Base-by-base conservation (phyloP, 345 rosid genomes). In the Eucalyptus regnans region DNA sequence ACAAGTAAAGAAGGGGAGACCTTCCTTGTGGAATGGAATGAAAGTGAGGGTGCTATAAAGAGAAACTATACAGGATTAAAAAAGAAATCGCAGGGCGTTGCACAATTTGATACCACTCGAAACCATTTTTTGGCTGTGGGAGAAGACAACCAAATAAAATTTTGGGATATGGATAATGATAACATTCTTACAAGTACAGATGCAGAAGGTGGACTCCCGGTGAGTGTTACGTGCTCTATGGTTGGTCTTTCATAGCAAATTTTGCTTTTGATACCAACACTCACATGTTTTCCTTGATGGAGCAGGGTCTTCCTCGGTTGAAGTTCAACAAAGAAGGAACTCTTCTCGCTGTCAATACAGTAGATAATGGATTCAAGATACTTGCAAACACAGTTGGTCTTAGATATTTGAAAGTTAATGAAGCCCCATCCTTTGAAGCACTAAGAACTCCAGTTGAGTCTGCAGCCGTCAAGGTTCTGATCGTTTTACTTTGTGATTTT, bases 71-170 rank as follows among this genome's bases (percentile, higher is more conserved):
- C 44, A 86, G 99, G 98, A 71, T 93, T 96, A 86, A 91, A 94
- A 88, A 96, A 96, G 94, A 96, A 94, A 90, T 89, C 94, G 4
- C 58, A 56, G 1, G 99, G 97, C 90, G 93, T 96, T 4, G 95
- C 94, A 88, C 97, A 96, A 92, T 96, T 97, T 83, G 99, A 97
- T 90, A 95, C 98, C 10, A 93, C 99, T 23, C 97, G 93, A 90
- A 97, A 95, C 90, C 99, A 92, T 90, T 96, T 97, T 91, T 93
- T 97, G 92, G 98, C 96, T 88, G 99, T 95, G 44, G 99, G 99
- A 87, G 98, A 97, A 91, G 98, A 97, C 81, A 89, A 91, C 91
- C 98, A 94, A 89, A 95, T 97, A 89, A 97, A 96, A 90, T 97
- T 96, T 89, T 97, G 99, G 99, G 97, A 97, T 91, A 96, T 97